A percentile compares a stretch with the other conserved stretches of the same genome.
These are phyloP conservation scores for Notholithocarpus densiflorus DNA, from an alignment of 306 rosid species.

Conservation along the genomic window DNA sequence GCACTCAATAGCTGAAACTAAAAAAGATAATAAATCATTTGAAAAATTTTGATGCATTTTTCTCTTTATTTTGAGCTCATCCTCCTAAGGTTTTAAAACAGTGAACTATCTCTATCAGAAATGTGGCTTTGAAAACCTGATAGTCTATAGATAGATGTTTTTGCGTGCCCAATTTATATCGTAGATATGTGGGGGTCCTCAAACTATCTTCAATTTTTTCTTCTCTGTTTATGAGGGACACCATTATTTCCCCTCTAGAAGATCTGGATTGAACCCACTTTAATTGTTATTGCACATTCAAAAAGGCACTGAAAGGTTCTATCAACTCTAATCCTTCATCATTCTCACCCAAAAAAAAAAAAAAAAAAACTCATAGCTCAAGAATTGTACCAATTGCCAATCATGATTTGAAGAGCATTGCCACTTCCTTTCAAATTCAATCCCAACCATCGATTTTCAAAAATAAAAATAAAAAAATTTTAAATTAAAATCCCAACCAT, in stretches of 20 bases:
- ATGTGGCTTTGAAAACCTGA: neutral
- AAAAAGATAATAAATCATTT: too few species aligned
- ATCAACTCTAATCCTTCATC: neutral
- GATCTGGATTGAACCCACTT: constrained; percentile 43
- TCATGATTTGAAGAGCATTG: constrained; percentile 19
- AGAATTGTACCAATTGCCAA: constrained; percentile 19
- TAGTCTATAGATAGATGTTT: neutral
- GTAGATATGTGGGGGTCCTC: constrained; percentile 23
- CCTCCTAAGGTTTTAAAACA: neutral
- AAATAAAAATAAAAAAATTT: fast-evolving
- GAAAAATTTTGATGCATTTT: too few species aligned
- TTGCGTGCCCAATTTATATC: constrained; percentile 17
- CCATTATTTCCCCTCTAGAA: constrained; percentile 24
- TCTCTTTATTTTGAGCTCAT: neutral
- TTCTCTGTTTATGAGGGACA: constrained; percentile 28
- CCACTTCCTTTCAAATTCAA: neutral
- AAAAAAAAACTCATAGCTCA: neutral
- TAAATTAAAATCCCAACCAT: too few species aligned
- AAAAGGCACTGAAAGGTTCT: constrained; percentile 1
- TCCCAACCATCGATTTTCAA: too few species aligned
- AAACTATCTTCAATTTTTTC: constrained; percentile 8
- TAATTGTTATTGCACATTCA: constrained; percentile 15
- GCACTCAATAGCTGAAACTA: too few species aligned
- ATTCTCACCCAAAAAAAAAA: too few species aligned
- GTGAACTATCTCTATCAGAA: neutral